Percentiles rank a stretch among this genome's conserved stretches.
phyloP scores from a whole-genome alignment of 441 rosid genomes.

The Populus hybrid region DNA sequence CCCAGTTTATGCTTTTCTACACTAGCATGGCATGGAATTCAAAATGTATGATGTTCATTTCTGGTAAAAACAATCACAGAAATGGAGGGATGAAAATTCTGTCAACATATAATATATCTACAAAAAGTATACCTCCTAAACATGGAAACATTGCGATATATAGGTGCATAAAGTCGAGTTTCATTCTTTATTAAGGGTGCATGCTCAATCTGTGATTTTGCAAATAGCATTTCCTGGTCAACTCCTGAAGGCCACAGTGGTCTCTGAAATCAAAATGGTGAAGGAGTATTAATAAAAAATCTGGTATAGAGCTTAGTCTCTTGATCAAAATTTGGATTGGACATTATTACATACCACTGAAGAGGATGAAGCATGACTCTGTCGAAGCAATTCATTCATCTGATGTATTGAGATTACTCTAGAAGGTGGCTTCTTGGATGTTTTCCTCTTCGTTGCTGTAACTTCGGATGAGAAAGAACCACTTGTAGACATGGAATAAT shows the following conservation, averaged over 20 bases:
- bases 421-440: slow-evolving; percentile 29
- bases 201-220: slow-evolving; percentile 64
- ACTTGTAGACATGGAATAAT: slow-evolving; percentile 18
- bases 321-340: slow-evolving; percentile 1
- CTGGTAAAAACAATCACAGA: background rate
- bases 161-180: slow-evolving; percentile 47
- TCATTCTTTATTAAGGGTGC: slow-evolving; percentile 42
- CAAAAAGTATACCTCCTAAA: slow-evolving; percentile 50
- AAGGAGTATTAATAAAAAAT: slow-evolving; percentile 4
- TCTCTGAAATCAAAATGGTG: slow-evolving; percentile 36
- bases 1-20: background rate
- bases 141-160: slow-evolving; percentile 64
- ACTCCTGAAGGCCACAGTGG: slow-evolving; percentile 47
- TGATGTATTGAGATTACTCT: slow-evolving; percentile 44
- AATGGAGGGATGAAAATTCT: background rate
- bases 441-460: slow-evolving; percentile 23
- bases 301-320: slow-evolving; percentile 9
- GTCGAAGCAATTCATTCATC: slow-evolving; percentile 49
- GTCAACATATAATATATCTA: background rate
- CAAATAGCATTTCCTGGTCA: slow-evolving; percentile 49
- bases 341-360: slow-evolving; percentile 36
- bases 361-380: slow-evolving; percentile 36
- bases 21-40: background rate
- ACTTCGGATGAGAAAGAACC: slow-evolving; percentile 17
- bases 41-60: background rate